These are phyloP conservation scores for Cyberlindnera galapagoensis DNA, from an alignment of 805 yeast species.

Conservation along the genomic window DNA sequence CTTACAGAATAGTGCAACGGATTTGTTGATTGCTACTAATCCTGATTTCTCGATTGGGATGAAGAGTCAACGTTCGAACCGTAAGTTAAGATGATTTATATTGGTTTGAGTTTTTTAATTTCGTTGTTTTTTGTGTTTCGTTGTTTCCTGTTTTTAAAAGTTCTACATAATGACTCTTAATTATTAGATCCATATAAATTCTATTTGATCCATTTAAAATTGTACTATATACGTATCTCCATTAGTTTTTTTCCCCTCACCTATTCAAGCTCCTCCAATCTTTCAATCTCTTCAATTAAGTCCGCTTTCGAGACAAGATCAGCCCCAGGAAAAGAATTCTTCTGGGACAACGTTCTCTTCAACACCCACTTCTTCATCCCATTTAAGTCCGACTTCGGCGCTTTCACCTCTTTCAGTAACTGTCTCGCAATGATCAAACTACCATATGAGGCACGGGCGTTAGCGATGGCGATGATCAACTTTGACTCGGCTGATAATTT, in stretches of 20 bases:
- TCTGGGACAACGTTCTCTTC: neutral
- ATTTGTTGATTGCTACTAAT: constrained; percentile 17
- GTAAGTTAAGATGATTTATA: constrained; percentile 1
- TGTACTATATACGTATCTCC: too few relatives aligned
- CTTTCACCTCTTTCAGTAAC: neutral
- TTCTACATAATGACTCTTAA: too few relatives aligned
- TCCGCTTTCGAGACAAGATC: constrained; percentile 1
- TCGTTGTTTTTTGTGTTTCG: neutral
- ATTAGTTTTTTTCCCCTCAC: too few relatives aligned
- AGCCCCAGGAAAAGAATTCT: constrained; percentile 4
- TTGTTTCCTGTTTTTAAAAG: too few relatives aligned
- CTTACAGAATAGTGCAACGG: constrained; percentile 5
- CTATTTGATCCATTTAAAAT: too few relatives aligned
- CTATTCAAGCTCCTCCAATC: too few relatives aligned
- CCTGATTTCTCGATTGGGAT: constrained; percentile 18
- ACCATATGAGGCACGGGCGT: too few relatives aligned
- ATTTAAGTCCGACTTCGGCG: neutral
- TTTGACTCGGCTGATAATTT: too few relatives aligned
- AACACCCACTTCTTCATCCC: neutral
- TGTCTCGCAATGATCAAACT: constrained; percentile 7
- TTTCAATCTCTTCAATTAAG: neutral
- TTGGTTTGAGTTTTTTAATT: neutral
- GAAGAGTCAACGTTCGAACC: too few relatives aligned
- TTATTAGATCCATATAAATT: too few relatives aligned
- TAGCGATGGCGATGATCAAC: too few relatives aligned